phyloP scores from a whole-genome alignment of 2,329 filamentous ascomycete species.

The Neophaeococcomyces aloes region DNA sequence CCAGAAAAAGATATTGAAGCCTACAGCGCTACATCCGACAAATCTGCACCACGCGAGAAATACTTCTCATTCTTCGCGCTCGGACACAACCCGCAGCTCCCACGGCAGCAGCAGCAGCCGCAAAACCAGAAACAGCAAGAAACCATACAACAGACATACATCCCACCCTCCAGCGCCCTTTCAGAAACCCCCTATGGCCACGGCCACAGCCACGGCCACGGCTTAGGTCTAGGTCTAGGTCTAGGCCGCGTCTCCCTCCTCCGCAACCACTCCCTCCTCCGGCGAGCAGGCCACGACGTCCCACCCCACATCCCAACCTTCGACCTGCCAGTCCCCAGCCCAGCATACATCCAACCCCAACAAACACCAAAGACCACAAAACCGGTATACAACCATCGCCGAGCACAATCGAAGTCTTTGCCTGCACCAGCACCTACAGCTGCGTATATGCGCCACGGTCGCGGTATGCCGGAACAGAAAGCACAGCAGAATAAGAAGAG shows the following conservation, averaged over 20 bases:
- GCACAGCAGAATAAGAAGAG: too few relatives aligned
- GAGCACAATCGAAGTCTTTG: too few relatives aligned
- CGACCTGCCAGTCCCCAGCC: too few relatives aligned
- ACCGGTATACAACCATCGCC: too few relatives aligned
- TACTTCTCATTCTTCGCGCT: not conserved
- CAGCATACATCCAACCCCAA: too few relatives aligned
- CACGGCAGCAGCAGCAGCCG: not conserved
- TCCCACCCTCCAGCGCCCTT: conserved; percentile 3
- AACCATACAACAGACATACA: not conserved
- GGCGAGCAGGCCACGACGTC: not conserved
- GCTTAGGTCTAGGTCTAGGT: conserved; percentile 2
- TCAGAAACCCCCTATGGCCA: too few relatives aligned
- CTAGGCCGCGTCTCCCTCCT: conserved; percentile 2
- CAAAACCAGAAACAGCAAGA: not conserved
- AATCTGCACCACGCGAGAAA: not conserved
- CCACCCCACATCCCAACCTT: not conserved
- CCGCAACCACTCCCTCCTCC: not conserved
- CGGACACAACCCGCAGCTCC: not conserved
- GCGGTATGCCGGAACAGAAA: too few relatives aligned
- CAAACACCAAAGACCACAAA: too few relatives aligned
- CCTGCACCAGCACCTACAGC: too few relatives aligned
- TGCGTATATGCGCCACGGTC: too few relatives aligned
- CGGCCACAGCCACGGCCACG: not conserved
- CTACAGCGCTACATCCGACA: not conserved
- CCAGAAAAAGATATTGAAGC: conserved; percentile 3